Conservation (phyloP, 495 filamentous ascomycete species). For the Xylaria nigripes region DNA sequence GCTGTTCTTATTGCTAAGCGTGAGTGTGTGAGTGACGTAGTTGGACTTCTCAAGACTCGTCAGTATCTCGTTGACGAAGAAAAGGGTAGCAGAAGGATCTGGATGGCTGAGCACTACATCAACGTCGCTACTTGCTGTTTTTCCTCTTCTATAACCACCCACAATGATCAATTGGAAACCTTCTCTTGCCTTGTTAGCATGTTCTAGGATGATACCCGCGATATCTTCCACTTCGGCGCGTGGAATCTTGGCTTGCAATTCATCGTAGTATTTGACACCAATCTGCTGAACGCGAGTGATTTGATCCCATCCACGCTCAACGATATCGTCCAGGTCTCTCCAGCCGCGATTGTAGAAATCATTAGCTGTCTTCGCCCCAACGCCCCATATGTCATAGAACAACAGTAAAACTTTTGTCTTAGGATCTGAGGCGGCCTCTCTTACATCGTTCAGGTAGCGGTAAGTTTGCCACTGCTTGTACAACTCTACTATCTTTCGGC, state of each 20-base stretch:
- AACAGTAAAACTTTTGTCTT: slow-evolving; percentile 52
- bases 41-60: slow-evolving; percentile 54
- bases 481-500: slow-evolving; percentile 67
- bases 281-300: slow-evolving; percentile 82
- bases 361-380: slow-evolving; percentile 72
- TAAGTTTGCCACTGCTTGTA: slow-evolving; percentile 65
- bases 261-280: slow-evolving; percentile 91
- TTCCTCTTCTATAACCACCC: slow-evolving; percentile 81
- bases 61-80: slow-evolving; percentile 62
- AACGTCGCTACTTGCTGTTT: slow-evolving; percentile 65
- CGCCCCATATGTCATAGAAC: slow-evolving; percentile 83
- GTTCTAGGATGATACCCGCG: slow-evolving; percentile 46
- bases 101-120: slow-evolving; percentile 80
- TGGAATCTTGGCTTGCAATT: slow-evolving; percentile 65
- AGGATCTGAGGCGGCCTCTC: slow-evolving; percentile 55
- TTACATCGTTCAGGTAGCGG: slow-evolving; percentile 53
- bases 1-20: slow-evolving; percentile 55
- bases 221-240: slow-evolving; percentile 69
- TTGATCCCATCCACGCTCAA: slow-evolving; percentile 70
- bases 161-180: slow-evolving; percentile 67
- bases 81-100: slow-evolving; percentile 53
- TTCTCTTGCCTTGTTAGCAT: slow-evolving; percentile 48
- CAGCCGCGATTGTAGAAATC: slow-evolving; percentile 81
- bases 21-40: slow-evolving; percentile 78
- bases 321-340: slow-evolving; percentile 64